Conservation (phyloP, 306 rosid species). For the Casuarina glauca region DNA sequence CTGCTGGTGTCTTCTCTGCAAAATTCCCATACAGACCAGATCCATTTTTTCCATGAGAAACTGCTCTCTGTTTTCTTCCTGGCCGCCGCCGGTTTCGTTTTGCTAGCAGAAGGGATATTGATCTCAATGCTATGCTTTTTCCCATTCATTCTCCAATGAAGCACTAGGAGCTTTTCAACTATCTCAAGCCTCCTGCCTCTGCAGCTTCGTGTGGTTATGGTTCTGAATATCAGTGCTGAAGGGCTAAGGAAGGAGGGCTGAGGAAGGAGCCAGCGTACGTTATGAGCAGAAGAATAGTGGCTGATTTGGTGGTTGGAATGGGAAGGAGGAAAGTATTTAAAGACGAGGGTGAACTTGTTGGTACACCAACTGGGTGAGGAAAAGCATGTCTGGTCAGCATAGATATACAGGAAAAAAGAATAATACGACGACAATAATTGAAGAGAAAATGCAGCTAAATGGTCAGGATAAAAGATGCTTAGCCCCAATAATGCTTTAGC, state of each 20-base stretch:
- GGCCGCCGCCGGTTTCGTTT: conserved; percentile 4
- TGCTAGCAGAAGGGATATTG: conserved; percentile 38
- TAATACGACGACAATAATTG: conserved; percentile 51
- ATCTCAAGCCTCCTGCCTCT: not conserved
- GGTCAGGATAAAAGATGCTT: conserved; percentile 63
- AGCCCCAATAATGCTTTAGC: conserved; percentile 52
- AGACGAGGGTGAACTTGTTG: conserved; percentile 25
- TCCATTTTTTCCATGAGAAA: conserved; percentile 28
- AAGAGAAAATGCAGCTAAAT: conserved; percentile 28
- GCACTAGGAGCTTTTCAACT: conserved; percentile 4
- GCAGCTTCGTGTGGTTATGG: not conserved
- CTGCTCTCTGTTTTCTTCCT: conserved; percentile 20
- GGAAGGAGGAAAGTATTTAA: conserved; percentile 34
- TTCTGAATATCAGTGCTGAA: not conserved
- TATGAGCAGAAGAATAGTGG: not conserved
- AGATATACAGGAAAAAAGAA: conserved; percentile 35
- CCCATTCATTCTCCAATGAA: conserved; percentile 51
- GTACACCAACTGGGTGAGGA: conserved; percentile 37
- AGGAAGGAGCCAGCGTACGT: not conserved
- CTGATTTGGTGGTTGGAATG: conserved; percentile 4
- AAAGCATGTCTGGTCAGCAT: conserved; percentile 38
- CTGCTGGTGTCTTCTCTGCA: conserved; percentile 56
- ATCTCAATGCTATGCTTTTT: conserved; percentile 49
- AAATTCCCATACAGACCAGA: conserved; percentile 43
- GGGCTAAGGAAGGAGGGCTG: not conserved